A percentile compares a stretch with the other conserved stretches of the same genome.
These are phyloP conservation scores for Cladophialophora immunda DNA, from an alignment of 2,329 filamentous ascomycete genomes.

Conservation along the genomic window DNA sequence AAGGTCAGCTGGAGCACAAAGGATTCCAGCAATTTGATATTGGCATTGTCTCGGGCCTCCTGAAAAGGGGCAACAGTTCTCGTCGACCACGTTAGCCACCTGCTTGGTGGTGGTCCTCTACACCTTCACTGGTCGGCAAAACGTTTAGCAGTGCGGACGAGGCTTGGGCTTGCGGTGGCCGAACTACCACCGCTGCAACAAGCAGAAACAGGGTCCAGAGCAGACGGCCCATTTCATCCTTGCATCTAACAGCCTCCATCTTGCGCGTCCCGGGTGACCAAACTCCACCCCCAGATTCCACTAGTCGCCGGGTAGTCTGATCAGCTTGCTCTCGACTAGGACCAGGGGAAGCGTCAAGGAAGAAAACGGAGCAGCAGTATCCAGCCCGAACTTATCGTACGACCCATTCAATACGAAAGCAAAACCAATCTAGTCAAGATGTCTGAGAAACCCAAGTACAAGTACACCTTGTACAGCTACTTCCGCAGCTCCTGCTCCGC, in stretches of 20 bases:
- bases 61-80: background rate
- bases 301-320: background rate
- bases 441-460: conserved; percentile 23
- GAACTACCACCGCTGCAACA: background rate
- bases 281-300: conserved; percentile 3
- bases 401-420: background rate
- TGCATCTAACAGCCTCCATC: conserved; percentile 10
- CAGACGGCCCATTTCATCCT: background rate
- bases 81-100: background rate
- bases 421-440: background rate
- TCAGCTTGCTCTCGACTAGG: background rate
- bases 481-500: conserved; percentile 71
- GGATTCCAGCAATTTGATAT: background rate
- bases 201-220: conserved; percentile 2
- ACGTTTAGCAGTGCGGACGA: conserved; percentile 18
- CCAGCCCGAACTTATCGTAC: background rate
- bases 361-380: background rate
- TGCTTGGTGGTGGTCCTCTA: background rate
- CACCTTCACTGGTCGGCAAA: conserved; percentile 11
- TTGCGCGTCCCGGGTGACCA: background rate
- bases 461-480: conserved; percentile 63
- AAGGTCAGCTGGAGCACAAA: conserved; percentile 14
- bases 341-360: background rate
- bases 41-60: background rate
- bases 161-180: conserved; percentile 13